Conservation (phyloP, 2,329 filamentous ascomycete genomes). For the Gaeumannomyces tritici region DNA sequence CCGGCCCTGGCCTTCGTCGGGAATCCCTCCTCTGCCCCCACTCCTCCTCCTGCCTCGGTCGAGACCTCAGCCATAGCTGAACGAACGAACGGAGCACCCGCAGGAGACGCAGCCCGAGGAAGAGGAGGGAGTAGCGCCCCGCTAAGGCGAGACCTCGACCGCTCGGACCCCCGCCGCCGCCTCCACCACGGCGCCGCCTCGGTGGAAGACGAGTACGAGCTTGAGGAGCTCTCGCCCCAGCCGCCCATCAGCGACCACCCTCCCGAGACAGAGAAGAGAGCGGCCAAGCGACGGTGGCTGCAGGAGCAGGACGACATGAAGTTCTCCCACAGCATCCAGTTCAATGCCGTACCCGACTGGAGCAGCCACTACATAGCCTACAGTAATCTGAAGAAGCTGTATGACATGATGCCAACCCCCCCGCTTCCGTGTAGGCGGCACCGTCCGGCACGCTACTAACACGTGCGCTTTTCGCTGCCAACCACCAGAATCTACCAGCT, state of each 20-base stretch:
- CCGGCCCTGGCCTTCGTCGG: neutral
- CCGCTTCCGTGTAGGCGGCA: too few relatives aligned
- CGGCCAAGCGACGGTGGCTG: conserved; percentile 59
- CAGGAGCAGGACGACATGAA: conserved; percentile 85
- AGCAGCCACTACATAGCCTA: conserved; percentile 97
- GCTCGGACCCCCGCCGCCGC: neutral
- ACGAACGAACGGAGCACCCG: neutral
- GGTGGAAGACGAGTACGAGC: conserved; percentile 24
- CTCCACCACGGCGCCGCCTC: neutral
- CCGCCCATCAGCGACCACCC: neutral
- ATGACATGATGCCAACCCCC: conserved; percentile 23
- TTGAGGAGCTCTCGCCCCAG: conserved; percentile 20
- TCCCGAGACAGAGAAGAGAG: conserved; percentile 29
- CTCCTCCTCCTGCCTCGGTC: neutral
- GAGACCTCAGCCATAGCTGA: neutral
- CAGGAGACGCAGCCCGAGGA: neutral
- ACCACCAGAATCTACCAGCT: conserved; percentile 75
- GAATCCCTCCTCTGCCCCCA: conserved; percentile 1
- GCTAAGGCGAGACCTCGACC: neutral
- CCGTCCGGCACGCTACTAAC: neutral
- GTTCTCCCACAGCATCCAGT: conserved; percentile 99
- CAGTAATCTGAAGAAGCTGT: conserved; percentile 98
- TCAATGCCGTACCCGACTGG: conserved; percentile 99
- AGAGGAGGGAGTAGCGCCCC: conserved; percentile 2
- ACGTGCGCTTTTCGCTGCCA: neutral